phyloP scores from a whole-genome alignment of 2,329 filamentous ascomycete species.

The Fusarium keratoplasticum region DNA sequence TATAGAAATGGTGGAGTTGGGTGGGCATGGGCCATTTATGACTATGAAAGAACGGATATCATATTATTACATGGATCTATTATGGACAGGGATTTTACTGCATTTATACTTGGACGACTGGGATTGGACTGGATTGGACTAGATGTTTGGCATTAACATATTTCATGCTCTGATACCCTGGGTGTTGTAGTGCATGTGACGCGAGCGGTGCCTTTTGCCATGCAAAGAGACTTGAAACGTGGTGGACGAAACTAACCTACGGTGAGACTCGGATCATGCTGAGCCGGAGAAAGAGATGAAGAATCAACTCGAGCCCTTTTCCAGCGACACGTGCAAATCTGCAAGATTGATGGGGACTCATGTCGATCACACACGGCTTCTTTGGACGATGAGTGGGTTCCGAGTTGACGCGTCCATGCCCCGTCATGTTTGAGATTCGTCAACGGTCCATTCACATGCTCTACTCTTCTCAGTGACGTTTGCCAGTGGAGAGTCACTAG shows the following conservation, averaged over 20 bases:
- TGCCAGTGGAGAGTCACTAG: conserved; percentile 3
- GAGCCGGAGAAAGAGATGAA: conserved; percentile 18
- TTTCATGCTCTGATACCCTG: conserved; percentile 13
- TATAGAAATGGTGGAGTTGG: conserved; percentile 36
- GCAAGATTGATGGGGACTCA: conserved; percentile 9
- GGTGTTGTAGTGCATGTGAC: conserved; percentile 12
- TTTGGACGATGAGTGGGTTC: conserved; percentile 22
- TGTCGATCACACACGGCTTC: conserved; percentile 31
- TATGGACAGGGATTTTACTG: conserved; percentile 8
- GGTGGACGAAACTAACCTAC: conserved; percentile 20
- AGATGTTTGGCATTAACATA: conserved; percentile 27
- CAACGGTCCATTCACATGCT: conserved; percentile 17
- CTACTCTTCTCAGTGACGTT: neutral
- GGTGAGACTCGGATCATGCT: conserved; percentile 31
- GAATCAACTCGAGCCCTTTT: neutral
- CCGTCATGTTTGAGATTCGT: conserved; percentile 31
- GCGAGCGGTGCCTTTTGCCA: neutral
- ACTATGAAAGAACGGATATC: conserved; percentile 19
- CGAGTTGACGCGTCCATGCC: conserved; percentile 37
- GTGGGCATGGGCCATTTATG: conserved; percentile 12
- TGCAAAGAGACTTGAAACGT: conserved; percentile 14
- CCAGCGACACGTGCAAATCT: conserved; percentile 7
- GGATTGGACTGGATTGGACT: conserved; percentile 6
- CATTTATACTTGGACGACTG: conserved; percentile 7
- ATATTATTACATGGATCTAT: conserved; percentile 12